Conservation (phyloP, 768 basidiomycete genomes). For the Pleurotus djamor region DNA sequence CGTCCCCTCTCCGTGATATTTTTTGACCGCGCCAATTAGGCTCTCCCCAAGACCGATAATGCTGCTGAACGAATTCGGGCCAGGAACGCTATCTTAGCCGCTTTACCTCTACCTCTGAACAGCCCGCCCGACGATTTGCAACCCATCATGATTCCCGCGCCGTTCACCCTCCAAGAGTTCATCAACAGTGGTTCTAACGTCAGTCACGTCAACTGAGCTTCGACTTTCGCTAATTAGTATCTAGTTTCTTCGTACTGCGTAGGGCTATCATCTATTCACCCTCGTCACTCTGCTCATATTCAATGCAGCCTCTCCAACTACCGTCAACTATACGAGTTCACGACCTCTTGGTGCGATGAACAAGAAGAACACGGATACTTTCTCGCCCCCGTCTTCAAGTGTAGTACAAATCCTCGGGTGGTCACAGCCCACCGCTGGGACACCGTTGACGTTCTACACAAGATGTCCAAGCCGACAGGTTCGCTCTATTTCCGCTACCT, state of each 20-base stretch:
- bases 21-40: not conserved
- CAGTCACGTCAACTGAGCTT: not conserved
- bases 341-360: conserved; percentile 78
- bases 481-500: not conserved
- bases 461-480: conserved; percentile 67
- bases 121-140: conserved; percentile 66
- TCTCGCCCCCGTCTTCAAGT: conserved; percentile 72
- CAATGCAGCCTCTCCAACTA: conserved; percentile 58
- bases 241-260: conserved; percentile 60
- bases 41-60: conserved; percentile 23
- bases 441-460: conserved; percentile 56
- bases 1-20: not conserved
- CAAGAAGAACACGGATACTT: conserved; percentile 83
- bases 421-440: conserved; percentile 76
- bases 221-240: not conserved
- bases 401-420: conserved; percentile 76
- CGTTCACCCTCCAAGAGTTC: conserved; percentile 70
- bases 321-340: conserved; percentile 62
- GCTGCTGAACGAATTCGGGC: conserved; percentile 46
- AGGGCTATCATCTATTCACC: not conserved
- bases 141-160: conserved; percentile 65
- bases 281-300: not conserved
- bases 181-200: conserved; percentile 57
- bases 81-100: conserved; percentile 53
- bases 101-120: conserved; percentile 61